Conservation (phyloP, 164 flowering plant species). For the Dillenia suffruticosa region DNA sequence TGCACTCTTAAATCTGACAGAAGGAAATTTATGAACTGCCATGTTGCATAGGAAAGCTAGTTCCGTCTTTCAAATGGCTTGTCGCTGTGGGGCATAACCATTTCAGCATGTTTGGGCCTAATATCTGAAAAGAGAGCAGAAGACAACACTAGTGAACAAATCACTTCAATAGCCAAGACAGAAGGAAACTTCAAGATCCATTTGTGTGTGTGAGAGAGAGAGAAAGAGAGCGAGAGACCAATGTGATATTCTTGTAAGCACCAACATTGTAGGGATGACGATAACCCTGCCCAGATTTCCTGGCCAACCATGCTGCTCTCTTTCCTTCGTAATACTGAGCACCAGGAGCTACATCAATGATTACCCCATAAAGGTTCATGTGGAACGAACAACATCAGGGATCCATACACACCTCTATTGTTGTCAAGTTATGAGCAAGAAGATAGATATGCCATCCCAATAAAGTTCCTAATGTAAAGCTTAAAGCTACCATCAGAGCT, state of each 20-base stretch:
- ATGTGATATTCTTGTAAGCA: constrained; percentile 37
- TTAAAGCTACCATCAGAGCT: constrained; percentile 25
- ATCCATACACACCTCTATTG: constrained; percentile 55
- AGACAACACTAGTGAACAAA: background rate
- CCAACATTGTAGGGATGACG: constrained; percentile 60
- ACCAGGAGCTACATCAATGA: constrained; percentile 4
- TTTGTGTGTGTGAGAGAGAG: background rate
- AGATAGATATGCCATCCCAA: constrained; percentile 75
- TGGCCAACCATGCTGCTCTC: constrained; percentile 66
- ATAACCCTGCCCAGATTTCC: constrained; percentile 69
- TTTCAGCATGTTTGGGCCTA: constrained; percentile 67
- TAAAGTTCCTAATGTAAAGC: constrained; percentile 49
- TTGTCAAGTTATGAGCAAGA: constrained; percentile 60
- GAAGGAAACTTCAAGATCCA: background rate
- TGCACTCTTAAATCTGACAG: background rate
- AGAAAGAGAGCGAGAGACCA: constrained; percentile 35
- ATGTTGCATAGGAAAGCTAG: constrained; percentile 42
- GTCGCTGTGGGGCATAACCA: constrained; percentile 43
- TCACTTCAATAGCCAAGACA: background rate
- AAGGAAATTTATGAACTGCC: constrained; percentile 18
- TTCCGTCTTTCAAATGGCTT: constrained; percentile 64
- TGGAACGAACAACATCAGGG: background rate
- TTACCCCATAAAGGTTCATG: background rate
- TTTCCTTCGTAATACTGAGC: constrained; percentile 52
- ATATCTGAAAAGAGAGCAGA: constrained; percentile 30